Percentiles rank a stretch among this genome's conserved stretches.
Evolutionary conservation across 2,329 filamentous ascomycete species (phyloP).

Genomic region (Chlorencoelia australis): DNA sequence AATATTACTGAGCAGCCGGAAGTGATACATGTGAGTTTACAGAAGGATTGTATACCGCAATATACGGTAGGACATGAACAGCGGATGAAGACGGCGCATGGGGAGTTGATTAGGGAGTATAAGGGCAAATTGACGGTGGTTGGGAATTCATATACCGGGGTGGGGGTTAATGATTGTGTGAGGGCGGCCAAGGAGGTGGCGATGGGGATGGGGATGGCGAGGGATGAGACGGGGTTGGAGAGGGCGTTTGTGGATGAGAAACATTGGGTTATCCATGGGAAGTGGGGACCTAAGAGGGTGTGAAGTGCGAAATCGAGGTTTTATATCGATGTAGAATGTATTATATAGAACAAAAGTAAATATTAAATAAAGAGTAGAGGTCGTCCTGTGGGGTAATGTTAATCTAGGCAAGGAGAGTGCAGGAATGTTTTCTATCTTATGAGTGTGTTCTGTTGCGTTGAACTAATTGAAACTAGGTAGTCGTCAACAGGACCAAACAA

Average conservation of each 20-base stretch:
- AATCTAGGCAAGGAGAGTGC: background rate
- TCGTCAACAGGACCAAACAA: too few relatives aligned
- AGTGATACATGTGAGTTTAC: slow-evolving; percentile 49
- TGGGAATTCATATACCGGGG: slow-evolving; percentile 38
- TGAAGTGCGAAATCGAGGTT: too few relatives aligned
- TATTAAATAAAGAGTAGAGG: background rate
- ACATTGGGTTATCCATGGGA: too few relatives aligned
- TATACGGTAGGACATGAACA: slow-evolving; percentile 65
- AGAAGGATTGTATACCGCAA: slow-evolving; percentile 77
- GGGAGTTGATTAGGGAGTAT: slow-evolving; percentile 23
- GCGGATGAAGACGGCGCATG: slow-evolving; percentile 22
- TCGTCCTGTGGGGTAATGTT: background rate
- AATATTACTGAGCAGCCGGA: slow-evolving; percentile 52
- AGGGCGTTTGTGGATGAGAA: background rate
- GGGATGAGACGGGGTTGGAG: slow-evolving; percentile 31
- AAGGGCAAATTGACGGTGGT: slow-evolving; percentile 29
- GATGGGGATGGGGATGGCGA: slow-evolving; percentile 29
- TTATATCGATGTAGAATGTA: background rate
- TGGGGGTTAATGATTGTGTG: slow-evolving; percentile 44
- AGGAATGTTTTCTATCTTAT: background rate
- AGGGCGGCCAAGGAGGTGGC: slow-evolving; percentile 45
- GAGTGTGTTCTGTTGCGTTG: too few relatives aligned
- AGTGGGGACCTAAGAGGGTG: too few relatives aligned
- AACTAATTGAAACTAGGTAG: too few relatives aligned
- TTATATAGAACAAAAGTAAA: background rate